Evolutionary conservation across 352 stramenopile genomes (phyloP).

Genomic region (Pythium monospermum): DNA sequence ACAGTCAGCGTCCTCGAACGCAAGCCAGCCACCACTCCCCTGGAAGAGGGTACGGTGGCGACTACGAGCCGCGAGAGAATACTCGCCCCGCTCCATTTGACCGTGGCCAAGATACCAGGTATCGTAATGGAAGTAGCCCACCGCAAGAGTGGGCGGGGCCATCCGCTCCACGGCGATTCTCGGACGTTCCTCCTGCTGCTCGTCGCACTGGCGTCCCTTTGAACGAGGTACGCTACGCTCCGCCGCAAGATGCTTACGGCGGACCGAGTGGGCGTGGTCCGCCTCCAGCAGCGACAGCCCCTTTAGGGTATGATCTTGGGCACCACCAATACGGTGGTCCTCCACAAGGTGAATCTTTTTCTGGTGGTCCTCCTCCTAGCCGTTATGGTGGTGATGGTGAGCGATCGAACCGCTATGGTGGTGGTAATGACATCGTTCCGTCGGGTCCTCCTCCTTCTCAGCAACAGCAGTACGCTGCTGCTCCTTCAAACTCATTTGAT

Average conservation of each 20-base stretch:
- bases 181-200: constrained; percentile 3
- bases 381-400: constrained; percentile 4
- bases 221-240: not conserved
- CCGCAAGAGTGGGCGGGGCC: not conserved
- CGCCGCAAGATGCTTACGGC: constrained; percentile 10
- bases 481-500: constrained; percentile 12
- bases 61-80: constrained; percentile 8
- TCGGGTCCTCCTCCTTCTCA: not conserved
- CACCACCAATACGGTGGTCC: constrained; percentile 5
- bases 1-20: not conserved
- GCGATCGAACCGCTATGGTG: constrained; percentile 4
- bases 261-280: constrained; percentile 1
- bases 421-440: no score
- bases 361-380: not conserved
- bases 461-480: constrained; percentile 7
- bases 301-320: constrained; percentile 10
- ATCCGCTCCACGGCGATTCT: no score
- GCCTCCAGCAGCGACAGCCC: no score
- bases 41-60: constrained; percentile 8
- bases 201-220: not conserved
- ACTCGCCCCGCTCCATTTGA: constrained; percentile 12
- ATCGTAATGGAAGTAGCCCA: not conserved
- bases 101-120: constrained; percentile 6
- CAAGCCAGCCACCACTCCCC: not conserved
- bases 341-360: not conserved